Evolutionary conservation across 176 grass and related monocot genomes (phyloP).

Genomic region (Musa schizocarpa): DNA sequence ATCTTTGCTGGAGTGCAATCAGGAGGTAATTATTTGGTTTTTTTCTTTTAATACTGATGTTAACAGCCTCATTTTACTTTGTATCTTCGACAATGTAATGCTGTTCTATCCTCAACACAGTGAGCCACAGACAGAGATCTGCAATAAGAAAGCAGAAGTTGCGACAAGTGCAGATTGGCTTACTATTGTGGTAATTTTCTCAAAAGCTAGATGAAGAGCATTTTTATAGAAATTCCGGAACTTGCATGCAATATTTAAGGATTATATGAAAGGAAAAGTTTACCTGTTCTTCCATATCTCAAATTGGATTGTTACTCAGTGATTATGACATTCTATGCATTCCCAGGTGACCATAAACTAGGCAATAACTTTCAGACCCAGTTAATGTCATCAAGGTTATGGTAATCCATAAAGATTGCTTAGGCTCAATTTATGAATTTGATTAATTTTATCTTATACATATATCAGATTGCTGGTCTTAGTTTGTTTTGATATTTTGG

Average conservation of each 20-base stretch:
- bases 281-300: background rate
- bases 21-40: constrained; percentile 44
- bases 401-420: no score
- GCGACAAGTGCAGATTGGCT: constrained; percentile 78
- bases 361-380: no score
- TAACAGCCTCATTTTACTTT: background rate
- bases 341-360: no score
- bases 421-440: no score
- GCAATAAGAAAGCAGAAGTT: constrained; percentile 59
- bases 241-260: no score
- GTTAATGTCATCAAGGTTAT: no score
- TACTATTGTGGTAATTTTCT: constrained; percentile 55
- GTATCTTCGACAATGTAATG: background rate
- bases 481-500: background rate
- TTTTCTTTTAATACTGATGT: background rate
- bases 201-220: background rate
- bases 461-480: background rate
- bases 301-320: background rate
- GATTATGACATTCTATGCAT: no score
- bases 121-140: constrained; percentile 76
- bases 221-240: background rate
- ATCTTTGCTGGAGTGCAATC: constrained; percentile 86
- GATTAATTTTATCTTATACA: no score
- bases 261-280: background rate
- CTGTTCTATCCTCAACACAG: constrained; percentile 21